These are phyloP conservation scores for Paracamarosporium sp. DNA, from an alignment of 2,329 filamentous ascomycete species.

Conservation along the genomic window DNA sequence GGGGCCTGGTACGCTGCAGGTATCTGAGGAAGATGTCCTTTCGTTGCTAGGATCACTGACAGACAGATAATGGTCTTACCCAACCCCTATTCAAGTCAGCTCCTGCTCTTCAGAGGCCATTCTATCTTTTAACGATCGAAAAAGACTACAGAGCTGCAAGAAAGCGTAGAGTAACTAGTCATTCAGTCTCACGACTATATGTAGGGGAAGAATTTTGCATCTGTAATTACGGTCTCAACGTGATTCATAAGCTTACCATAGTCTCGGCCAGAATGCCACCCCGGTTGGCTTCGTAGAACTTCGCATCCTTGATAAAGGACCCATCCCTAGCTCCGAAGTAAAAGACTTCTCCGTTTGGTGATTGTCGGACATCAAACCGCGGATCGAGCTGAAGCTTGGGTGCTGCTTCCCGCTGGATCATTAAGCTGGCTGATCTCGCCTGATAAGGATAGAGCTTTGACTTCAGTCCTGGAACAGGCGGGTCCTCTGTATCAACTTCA, in stretches of 20 bases:
- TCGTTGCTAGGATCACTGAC: conserved; percentile 73
- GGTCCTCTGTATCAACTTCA: conserved; percentile 41
- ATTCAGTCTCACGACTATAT: not conserved
- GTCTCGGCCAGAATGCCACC: conserved; percentile 84
- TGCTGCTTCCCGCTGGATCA: conserved; percentile 80
- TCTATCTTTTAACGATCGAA: too few species aligned
- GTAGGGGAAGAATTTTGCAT: not conserved
- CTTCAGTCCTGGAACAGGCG: conserved; percentile 61
- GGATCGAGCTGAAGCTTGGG: conserved; percentile 74
- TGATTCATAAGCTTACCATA: conserved; percentile 68
- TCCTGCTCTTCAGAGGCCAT: not conserved
- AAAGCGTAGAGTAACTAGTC: not conserved
- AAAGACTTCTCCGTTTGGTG: conserved; percentile 68
- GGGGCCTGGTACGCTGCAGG: conserved; percentile 65
- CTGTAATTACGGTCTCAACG: not conserved
- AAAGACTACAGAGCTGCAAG: too few species aligned
- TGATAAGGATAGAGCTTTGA: conserved; percentile 81
- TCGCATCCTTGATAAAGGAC: conserved; percentile 68
- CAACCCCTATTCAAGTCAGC: conserved; percentile 43
- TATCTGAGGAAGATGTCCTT: conserved; percentile 69
- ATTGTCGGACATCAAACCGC: conserved; percentile 65
- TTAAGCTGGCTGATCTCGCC: conserved; percentile 76
- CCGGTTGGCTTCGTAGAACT: conserved; percentile 73
- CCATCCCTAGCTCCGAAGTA: conserved; percentile 74
- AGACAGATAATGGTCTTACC: conserved; percentile 92